Percentiles rank a stretch among this genome's conserved stretches.
These are phyloP conservation scores for Nyssa sinensis DNA, from an alignment of 148 eudicot genomes.

Conservation along the genomic window DNA sequence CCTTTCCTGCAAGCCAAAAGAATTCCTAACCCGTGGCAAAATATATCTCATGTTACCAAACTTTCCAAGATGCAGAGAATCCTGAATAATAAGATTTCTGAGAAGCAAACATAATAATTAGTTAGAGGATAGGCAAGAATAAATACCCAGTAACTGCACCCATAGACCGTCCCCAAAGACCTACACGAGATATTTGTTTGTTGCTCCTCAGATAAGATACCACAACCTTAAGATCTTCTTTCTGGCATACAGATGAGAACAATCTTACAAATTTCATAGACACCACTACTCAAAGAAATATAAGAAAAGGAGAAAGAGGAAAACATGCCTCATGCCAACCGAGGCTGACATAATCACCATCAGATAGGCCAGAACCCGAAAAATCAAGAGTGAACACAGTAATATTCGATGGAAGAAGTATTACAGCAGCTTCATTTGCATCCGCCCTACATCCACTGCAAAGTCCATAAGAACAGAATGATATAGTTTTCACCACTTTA, in stretches of 20 bases:
- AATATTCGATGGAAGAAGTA: constrained; percentile 84
- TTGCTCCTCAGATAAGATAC: constrained; percentile 66
- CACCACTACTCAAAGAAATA: no score
- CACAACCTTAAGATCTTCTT: constrained; percentile 85
- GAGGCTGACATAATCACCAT: constrained; percentile 88
- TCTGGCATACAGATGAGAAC: constrained; percentile 42
- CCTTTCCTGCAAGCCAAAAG: neutral
- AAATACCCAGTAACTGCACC: constrained; percentile 87
- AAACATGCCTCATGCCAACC: constrained; percentile 87
- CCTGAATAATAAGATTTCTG: neutral
- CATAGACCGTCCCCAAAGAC: constrained; percentile 97
- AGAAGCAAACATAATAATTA: constrained; percentile 11
- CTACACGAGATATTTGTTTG: constrained; percentile 58
- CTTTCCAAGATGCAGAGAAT: constrained; percentile 5
- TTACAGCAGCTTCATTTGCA: constrained; percentile 89
- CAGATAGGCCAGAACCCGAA: constrained; percentile 91
- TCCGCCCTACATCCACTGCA: constrained; percentile 91
- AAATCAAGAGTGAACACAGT: constrained; percentile 89
- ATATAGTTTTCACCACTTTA: neutral
- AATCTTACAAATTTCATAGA: no score
- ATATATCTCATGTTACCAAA: neutral
- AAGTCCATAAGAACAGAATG: constrained; percentile 9
- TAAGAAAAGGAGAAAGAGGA: neutral
- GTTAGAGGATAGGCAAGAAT: constrained; percentile 16
- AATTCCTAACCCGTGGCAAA: neutral